Conservation (phyloP, 2,329 filamentous ascomycete species). For the Tolypocladium nubicola region DNA sequence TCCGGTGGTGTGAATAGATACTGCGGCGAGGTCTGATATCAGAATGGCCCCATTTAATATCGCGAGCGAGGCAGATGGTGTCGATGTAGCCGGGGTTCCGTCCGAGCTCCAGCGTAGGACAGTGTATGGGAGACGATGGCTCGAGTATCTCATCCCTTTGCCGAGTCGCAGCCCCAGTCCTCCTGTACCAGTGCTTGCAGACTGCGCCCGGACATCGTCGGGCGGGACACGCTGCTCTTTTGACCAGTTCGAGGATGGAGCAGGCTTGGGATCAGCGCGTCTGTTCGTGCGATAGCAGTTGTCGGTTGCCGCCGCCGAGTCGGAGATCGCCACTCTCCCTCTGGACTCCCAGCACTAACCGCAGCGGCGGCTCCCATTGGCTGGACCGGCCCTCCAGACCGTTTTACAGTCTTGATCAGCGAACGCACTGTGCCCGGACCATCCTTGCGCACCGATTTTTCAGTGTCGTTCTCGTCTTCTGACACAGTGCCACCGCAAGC, state of each 20-base stretch:
- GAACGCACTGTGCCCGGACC: background rate
- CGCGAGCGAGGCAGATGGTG: background rate
- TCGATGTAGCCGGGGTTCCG: background rate
- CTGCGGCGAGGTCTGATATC: background rate
- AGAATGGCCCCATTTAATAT: background rate
- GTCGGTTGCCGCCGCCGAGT: conserved; percentile 3
- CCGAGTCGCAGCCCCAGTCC: background rate
- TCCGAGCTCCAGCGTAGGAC: background rate
- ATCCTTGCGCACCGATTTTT: accelerated
- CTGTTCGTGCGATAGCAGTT: background rate
- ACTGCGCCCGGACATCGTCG: background rate
- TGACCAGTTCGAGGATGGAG: background rate
- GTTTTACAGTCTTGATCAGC: background rate
- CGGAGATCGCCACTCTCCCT: conserved; percentile 23
- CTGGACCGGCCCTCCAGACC: background rate
- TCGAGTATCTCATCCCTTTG: background rate
- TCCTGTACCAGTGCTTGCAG: background rate
- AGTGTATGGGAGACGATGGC: background rate
- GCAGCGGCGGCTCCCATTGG: background rate
- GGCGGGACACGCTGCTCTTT: background rate
- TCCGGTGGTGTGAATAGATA: background rate
- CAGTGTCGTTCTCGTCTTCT: background rate
- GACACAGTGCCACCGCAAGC: background rate
- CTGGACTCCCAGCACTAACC: background rate
- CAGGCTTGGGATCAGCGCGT: background rate